Evolutionary conservation across 345 rosid genomes (phyloP), one percentile per base, ranked within the genome.

Genomic region (Conringia planisiliqua): DNA sequence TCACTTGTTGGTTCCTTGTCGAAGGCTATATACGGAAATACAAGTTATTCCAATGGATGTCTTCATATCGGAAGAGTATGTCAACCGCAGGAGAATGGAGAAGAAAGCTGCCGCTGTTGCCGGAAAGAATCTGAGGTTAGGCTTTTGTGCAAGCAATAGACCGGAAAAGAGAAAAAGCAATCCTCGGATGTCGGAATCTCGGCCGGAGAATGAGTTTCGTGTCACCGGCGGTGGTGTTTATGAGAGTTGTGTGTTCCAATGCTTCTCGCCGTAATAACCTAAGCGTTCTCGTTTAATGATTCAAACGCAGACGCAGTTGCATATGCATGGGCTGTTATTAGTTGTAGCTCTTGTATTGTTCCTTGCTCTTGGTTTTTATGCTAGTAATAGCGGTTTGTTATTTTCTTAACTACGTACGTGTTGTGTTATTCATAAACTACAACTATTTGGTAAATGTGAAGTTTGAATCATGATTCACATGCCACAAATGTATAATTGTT

Each of bases 1-100:
- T 9, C 16, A 22, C 47, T 75, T 38, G 27, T 60, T 48, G 29
- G 3, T 11, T 65, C 66, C 5, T 9, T 57, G 6, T 8, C 0
- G 0, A 4, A 13, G 39, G 0, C n/a, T 50, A 26, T 50, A 26
- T 30, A 62, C 51, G 22, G 35, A 26, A 62, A 44, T 18, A 40
- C 11, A 43, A 40, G 27, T 55, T 17, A 18, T 13, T 17, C 4
- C 3, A 36, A 82, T 89, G 89, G 90, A 89, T 69, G 87, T 89
- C 14, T 89, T 68, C 73, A 86, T 91, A 76, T 85, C 89, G 10
- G 90, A 89, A 63, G 97, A 91, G 79, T 91, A 89, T 72, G 80
- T 84, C 51, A 56, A 55, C 18, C 74, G 74, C 71, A 81, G 91
- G 65, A 78, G 92, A 78, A 76, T 48, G 17, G 97, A 87, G 78